Base-by-base conservation (phyloP, 305 asterid species). In the Coffea humblotiana region DNA sequence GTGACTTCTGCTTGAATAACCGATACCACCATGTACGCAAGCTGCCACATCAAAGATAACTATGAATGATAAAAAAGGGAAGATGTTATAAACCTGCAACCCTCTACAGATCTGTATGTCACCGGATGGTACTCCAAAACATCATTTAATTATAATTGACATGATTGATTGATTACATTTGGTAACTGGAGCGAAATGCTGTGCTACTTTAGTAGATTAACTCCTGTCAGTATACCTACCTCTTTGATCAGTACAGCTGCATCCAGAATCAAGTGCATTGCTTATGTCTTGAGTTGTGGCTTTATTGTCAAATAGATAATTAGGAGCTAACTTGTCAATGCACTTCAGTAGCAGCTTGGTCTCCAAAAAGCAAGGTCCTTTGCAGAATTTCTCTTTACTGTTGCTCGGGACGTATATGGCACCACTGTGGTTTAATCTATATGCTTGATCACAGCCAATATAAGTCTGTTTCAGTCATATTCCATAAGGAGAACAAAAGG, bases 241-340 rank as follows among this genome's bases (percentile, higher is more conserved):
- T 76, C 79, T 61, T 21, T 25, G 19, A 3, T 10, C 10, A 9
- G 60, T n/a, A 40, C 14, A 40, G 79, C 45, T 61, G 69, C 71
- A 76, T 60, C 71, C 79, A 15, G 71, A 71, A 45, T n/a, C 47
- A n/a, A 61, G 71, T 27, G 79, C 45, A n/a, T 61, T n/a, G 37
- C 19, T n/a, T 19, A 76, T 76, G 45, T 76, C 71, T 40, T 75
- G n/a, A 43, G 79, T 40, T 76, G 60, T 76, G 25, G 79, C 79
- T 21, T 63, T 29, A 61, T 76, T 76, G 71, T 76, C 43, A 18
- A 75, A 76, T 61, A 61, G 58, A 43, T 61, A 76, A 45, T 8
- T 25, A 6, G 71, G 61, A 8, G 4, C 71, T 43, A 76, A 60
- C 71, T 76, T 76, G 29, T 76, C 79, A 76, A 61, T 60, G 79